Base-by-base conservation (phyloP, 108 stramenopile species). In the Nitzschia sp. region DNA sequence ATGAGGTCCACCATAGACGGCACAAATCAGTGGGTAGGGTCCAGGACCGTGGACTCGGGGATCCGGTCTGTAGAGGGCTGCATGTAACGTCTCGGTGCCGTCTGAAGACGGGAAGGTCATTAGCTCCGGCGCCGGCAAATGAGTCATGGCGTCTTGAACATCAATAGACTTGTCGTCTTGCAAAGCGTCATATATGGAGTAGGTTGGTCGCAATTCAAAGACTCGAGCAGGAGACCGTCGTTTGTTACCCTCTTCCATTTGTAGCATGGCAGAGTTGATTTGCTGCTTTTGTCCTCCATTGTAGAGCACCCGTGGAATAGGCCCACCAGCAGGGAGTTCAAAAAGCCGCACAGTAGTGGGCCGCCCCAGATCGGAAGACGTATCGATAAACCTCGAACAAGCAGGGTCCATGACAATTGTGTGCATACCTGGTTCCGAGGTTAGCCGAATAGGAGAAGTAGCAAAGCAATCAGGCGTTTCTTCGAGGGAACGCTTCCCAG, bases 1-100 rank as follows among this genome's bases (percentile, higher is more conserved):
- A 69, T 96, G 95, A 6, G 97, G 97, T n/a, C 97, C 97, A 14
- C 97, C 97, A 65, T 98, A 98, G 42, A 92, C 90, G 12, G 92
- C 80, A 41, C 95, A 92, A 17, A 95, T 70, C 29, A 89, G 65
- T 17, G 95, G 97, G 69, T 89, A 93, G 15, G 93, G 93, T 9
- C 92, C 94, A 8, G 83, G 83, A 5, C 93, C 93, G 64, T 85
- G 77, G 21, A 78, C 66, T 25, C 51, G 20, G 8, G 78, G 60
- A 63, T 94, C 86, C 11, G 97, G 97, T 11, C 75, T 67, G 69
- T 95, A 95, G 8, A 96, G 41, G 43, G 90, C 91, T 24, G 81
- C 86, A 71, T 88, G 82, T n/a, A 97, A 69, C 8, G 80, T 79
- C 59, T 76, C 81, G 6, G 63, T 69, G 20, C 81, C 84, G 39